Evolutionary conservation across 2,329 filamentous ascomycete genomes (phyloP).

Genomic region (Pseudogymnoascus sp.): DNA sequence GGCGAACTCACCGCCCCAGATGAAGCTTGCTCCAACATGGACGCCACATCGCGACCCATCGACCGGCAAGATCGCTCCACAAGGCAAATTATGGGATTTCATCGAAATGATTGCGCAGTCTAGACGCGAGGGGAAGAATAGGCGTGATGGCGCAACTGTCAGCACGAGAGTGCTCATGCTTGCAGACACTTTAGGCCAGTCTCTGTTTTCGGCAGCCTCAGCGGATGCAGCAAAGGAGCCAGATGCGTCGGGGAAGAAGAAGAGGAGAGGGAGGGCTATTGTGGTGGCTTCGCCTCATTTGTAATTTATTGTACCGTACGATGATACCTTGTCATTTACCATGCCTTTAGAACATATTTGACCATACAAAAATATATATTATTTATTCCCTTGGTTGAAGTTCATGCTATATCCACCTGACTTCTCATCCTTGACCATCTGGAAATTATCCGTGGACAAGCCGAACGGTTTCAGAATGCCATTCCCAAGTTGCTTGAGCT

Average conservation of each 20-base stretch:
- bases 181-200: conserved; percentile 62
- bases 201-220: conserved; percentile 54
- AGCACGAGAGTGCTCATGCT: conserved; percentile 70
- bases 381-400: conserved; percentile 44
- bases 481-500: conserved; percentile 86
- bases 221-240: conserved; percentile 37
- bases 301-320: conserved; percentile 24
- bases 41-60: conserved; percentile 54
- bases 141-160: conserved; percentile 86
- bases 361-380: background rate
- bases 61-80: conserved; percentile 54
- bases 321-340: background rate
- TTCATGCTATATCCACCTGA: conserved; percentile 93
- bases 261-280: conserved; percentile 40
- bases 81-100: conserved; percentile 83
- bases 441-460: conserved; percentile 86
- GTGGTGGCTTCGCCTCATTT: conserved; percentile 42
- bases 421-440: conserved; percentile 84
- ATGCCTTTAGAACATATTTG: background rate
- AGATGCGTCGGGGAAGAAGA: conserved; percentile 40
- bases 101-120: conserved; percentile 78
- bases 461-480: conserved; percentile 90
- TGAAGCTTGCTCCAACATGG: conserved; percentile 70
- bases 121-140: conserved; percentile 87
- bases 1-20: conserved; percentile 48